Base-by-base conservation (phyloP, 257 asterid species). In the Rubia yunnanensis region DNA sequence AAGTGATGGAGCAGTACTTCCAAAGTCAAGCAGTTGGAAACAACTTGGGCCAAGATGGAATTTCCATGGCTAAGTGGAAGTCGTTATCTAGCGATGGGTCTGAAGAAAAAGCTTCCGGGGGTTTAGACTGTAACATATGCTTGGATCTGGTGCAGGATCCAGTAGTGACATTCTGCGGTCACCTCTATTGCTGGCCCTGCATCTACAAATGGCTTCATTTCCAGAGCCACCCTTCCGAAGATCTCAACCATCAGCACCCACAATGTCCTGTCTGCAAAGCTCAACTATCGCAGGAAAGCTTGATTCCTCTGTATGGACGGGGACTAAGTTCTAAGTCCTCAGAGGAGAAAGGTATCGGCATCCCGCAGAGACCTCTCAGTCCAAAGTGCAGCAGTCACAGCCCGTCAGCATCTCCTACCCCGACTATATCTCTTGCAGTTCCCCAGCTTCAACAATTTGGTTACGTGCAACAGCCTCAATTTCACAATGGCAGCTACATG, bases 101-200 rank as follows among this genome's bases (percentile, higher is more conserved):
- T 2, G 88, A 81, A 59, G 57, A 74, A 17, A 79, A 75, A 49
- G 53, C 77, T 3, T 79, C 86, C 0, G 60, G 77, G 11, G 86
- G 84, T 48, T 82, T 89, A 49, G 95, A 89, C 48, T 89, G 97
- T 69, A 87, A 87, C 73, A 89, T 89, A 31, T 89, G 96, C 73
- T 75, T 89, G 3, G 95, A 85, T 52, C 64, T 73, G 0, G 94
- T 79, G 68, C 87, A 76, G 32, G 96, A 89, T 34, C 96, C 96
- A 0, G 95, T 89, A 13, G 84, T 89, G 60, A 89, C 96, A 4
- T 70, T 89, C 30, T 86, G 96, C 5, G 96, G 96, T n/a, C 96
- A 89, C 72, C 94, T 89, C 67, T 89, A 82, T 36, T 89, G 96
- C 24, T 89, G 96, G 96, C 91, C 95, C 3, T 89, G 96, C 57